These are phyloP conservation scores for Gastrolobium bilobum DNA, from an alignment of 306 rosid genomes.

Conservation along the genomic window DNA sequence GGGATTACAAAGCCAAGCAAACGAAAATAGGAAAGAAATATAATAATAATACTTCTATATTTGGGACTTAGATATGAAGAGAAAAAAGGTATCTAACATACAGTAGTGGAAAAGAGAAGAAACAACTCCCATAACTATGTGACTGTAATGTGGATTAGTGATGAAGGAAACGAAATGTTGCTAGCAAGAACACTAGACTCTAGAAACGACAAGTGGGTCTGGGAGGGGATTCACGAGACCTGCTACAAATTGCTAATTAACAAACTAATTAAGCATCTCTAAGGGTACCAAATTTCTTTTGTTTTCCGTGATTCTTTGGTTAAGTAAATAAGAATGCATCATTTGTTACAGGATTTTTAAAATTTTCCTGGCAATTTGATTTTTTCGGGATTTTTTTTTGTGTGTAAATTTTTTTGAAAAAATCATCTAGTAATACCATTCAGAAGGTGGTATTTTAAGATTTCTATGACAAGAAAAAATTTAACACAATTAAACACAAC, in stretches of 20 bases:
- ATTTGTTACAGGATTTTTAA: too few relatives aligned
- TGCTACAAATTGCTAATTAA: neutral
- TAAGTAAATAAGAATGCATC: too few relatives aligned
- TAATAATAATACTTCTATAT: neutral
- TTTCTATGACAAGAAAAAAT: too few relatives aligned
- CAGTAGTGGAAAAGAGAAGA: neutral
- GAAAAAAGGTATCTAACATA: neutral
- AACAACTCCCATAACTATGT: neutral
- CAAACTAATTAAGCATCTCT: too few relatives aligned
- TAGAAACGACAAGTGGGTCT: neutral
- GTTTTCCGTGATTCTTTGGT: too few relatives aligned
- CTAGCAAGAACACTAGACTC: neutral
- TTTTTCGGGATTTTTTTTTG: too few relatives aligned
- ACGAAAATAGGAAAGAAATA: neutral
- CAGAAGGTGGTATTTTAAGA: too few relatives aligned
- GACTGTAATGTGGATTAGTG: neutral
- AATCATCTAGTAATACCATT: too few relatives aligned
- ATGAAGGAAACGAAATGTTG: neutral
- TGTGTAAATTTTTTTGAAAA: too few relatives aligned
- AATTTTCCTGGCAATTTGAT: too few relatives aligned
- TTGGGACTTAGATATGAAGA: neutral
- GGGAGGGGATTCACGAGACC: neutral
- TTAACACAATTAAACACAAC: too few relatives aligned
- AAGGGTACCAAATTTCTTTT: too few relatives aligned
- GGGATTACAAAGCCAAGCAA: neutral